Base-by-base conservation (phyloP, 345 rosid genomes). In the Acer campestre region DNA sequence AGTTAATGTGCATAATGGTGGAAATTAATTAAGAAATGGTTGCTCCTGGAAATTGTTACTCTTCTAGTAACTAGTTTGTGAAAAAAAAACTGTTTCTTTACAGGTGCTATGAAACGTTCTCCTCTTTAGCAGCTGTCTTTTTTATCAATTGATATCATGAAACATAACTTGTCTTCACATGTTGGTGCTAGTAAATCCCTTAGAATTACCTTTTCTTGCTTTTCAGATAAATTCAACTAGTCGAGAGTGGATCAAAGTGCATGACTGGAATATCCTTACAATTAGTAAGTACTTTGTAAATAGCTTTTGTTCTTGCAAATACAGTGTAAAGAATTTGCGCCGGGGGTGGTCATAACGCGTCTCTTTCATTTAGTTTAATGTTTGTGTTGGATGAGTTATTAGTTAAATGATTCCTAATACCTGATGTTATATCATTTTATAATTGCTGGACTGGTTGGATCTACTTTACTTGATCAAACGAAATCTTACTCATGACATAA, bases 201-300 rank as follows among this genome's bases (percentile, higher is more conserved):
- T 73, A 14, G 12, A 42, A 10, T 13, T n/a, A 20, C 22, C 10
- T 12, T 17, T 35, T 75, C 65, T 31, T 40, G 62, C 68, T 75
- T 77, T 83, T 85, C 90, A 96, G 98, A 82, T 87, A 63, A 87
- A 83, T 84, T 83, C 92, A 70, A 82, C 80, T 22, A 74, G 71
- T 67, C 81, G 18, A 74, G 84, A 75, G 77, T 92, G 98, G 98
- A 78, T 92, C 69, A 94, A 84, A 89, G 97, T 92, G 61, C 82
- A 75, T 25, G 84, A 74, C 79, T 96, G 95, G 93, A 95, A 91
- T 73, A 79, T 78, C 73, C 81, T 89, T 71, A 74, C 86, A 27
- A 68, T 63, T 22, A 80, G 97, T 92, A 89, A 63, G 86, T 83
- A 67, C 22, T 67, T 46, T 74, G 58, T 44, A 14, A 42, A 53